These are phyloP conservation scores for Anisodus acutangulus DNA, from an alignment of 257 asterid species.

Conservation along the genomic window DNA sequence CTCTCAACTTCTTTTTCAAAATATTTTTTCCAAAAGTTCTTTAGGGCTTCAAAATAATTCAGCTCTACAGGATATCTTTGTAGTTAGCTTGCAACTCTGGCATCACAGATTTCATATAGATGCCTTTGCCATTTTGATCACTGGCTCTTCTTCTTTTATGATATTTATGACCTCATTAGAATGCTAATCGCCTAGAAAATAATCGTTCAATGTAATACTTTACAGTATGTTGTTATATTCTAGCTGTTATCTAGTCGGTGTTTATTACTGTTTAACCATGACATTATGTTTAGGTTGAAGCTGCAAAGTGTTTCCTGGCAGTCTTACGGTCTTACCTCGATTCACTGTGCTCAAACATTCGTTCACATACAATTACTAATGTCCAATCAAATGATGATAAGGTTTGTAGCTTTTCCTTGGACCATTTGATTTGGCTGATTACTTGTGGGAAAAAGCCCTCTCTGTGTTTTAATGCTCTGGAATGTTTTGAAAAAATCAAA, in stretches of 20 bases:
- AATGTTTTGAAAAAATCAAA: neutral
- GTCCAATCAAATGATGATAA: conserved; percentile 98
- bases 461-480: neutral
- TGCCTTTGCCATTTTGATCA: neutral
- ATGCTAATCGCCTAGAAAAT: neutral
- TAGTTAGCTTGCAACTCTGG: conserved; percentile 11
- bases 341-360: conserved; percentile 77
- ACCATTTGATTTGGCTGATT: neutral
- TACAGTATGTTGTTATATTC: neutral
- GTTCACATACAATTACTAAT: conserved; percentile 96
- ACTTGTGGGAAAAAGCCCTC: neutral
- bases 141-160: neutral
- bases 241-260: conserved; percentile 2
- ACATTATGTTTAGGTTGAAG: conserved; percentile 67
- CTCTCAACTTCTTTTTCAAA: neutral
- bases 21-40: neutral
- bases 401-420: conserved; percentile 51
- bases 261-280: conserved; percentile 34
- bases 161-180: neutral
- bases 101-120: conserved; percentile 2
- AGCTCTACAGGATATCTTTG: neutral
- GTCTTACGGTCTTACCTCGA: conserved; percentile 80
- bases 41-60: neutral
- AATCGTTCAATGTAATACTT: neutral
- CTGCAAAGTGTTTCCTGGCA: conserved; percentile 81